A percentile compares a stretch with the other conserved stretches of the same genome.
Conservation (phyloP, 2,329 filamentous ascomycete species). For the Thermoascus crustaceus region DNA sequence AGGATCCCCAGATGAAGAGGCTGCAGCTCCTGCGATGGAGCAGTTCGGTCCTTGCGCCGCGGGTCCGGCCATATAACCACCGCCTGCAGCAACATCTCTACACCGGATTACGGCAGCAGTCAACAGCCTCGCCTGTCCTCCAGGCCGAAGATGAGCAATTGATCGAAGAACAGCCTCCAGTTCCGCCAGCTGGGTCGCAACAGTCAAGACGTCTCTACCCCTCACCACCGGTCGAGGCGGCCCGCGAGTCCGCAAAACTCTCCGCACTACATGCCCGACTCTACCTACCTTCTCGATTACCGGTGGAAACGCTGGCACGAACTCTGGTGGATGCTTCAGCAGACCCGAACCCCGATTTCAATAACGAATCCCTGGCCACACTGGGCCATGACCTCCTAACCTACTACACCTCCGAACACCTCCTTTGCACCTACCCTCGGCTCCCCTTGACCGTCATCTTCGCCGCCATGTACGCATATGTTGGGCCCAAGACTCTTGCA, state of each 20-base stretch:
- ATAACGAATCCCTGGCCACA: constrained; percentile 76
- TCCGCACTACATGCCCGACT: constrained; percentile 87
- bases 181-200: constrained; percentile 20
- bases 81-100: constrained; percentile 30
- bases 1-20: constrained; percentile 40
- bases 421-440: constrained; percentile 82
- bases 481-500: constrained; percentile 65
- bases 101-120: constrained; percentile 32
- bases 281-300: constrained; percentile 69
- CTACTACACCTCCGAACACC: constrained; percentile 81
- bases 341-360: constrained; percentile 70
- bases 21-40: constrained; percentile 46
- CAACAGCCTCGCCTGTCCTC: constrained; percentile 28
- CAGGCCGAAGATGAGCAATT: constrained; percentile 20
- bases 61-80: constrained; percentile 33
- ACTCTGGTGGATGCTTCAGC: constrained; percentile 80
- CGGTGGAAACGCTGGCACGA: constrained; percentile 76
- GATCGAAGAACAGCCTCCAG: constrained; percentile 17
- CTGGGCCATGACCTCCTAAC: constrained; percentile 76
- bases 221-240: constrained; percentile 62
- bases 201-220: constrained; percentile 45
- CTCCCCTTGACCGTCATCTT: constrained; percentile 83
- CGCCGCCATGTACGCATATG: constrained; percentile 75
- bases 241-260: constrained; percentile 73
- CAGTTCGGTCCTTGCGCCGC: constrained; percentile 42